Percentiles rank a stretch among this genome's conserved stretches.
These are phyloP conservation scores for Trichoderma asperellum DNA, from an alignment of 2,329 filamentous ascomycete genomes.

Conservation along the genomic window DNA sequence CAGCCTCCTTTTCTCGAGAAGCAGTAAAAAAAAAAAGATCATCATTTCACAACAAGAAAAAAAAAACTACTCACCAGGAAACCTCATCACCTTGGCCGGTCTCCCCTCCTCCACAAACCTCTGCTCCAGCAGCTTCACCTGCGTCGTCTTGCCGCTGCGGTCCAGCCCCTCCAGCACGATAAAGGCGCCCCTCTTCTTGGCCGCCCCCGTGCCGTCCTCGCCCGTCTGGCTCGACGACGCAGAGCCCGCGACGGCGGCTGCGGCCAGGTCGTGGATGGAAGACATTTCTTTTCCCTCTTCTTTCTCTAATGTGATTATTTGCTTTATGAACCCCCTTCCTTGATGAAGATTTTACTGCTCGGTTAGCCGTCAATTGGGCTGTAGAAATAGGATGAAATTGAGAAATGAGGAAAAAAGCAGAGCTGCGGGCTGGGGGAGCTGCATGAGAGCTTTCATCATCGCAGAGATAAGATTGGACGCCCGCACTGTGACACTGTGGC, in stretches of 20 bases:
- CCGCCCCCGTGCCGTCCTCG: conserved; percentile 14
- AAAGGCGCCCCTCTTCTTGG: conserved; percentile 63
- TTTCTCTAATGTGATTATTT: too few relatives aligned
- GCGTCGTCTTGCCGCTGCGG: conserved; percentile 88
- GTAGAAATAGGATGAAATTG: not conserved
- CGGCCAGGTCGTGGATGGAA: conserved; percentile 56
- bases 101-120: conserved; percentile 54
- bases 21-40: too few relatives aligned
- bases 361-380: not conserved
- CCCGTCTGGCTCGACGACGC: conserved; percentile 32
- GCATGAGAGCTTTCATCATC: conserved; percentile 16
- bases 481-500: conserved; percentile 20
- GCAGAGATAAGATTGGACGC: conserved; percentile 9
- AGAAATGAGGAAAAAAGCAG: not conserved
- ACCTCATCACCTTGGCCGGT: conserved; percentile 58
- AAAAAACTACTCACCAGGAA: conserved; percentile 53
- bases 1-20: too few relatives aligned
- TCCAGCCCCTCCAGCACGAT: conserved; percentile 89
- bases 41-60: too few relatives aligned
- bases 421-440: not conserved
- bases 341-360: too few relatives aligned
- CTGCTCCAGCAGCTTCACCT: conserved; percentile 71
- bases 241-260: conserved; percentile 50
- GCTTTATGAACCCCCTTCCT: too few relatives aligned
- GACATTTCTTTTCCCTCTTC: conserved; percentile 41